Evolutionary conservation across 805 yeast genomes (phyloP).

Genomic region (Lachancea quebecensis): DNA sequence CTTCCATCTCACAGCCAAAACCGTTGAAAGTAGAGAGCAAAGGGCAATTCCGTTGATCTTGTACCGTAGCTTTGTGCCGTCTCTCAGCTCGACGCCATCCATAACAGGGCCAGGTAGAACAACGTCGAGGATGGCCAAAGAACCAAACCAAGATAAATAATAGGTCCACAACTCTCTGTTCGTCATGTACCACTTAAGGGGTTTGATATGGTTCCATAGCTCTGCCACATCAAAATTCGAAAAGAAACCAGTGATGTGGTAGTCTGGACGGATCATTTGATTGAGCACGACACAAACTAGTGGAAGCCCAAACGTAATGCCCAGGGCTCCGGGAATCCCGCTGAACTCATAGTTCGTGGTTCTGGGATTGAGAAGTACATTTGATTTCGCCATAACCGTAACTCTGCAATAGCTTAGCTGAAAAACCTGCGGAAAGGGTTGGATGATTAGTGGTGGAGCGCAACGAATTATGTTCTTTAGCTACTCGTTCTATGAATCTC

Average conservation of each 20-base stretch:
- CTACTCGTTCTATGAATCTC: no score
- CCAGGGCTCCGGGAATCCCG: conserved; percentile 69
- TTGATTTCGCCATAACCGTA: background rate
- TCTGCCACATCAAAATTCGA: conserved; percentile 34
- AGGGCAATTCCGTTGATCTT: conserved; percentile 75
- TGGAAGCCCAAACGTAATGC: conserved; percentile 64
- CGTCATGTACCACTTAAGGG: conserved; percentile 30
- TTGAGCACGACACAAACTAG: conserved; percentile 51
- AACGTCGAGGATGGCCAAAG: conserved; percentile 55
- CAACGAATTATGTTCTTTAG: no score
- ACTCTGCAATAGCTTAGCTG: background rate
- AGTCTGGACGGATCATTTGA: conserved; percentile 53
- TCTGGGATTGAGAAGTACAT: conserved; percentile 50
- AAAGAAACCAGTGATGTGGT: conserved; percentile 43
- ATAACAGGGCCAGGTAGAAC: conserved; percentile 57
- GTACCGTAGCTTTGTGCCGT: conserved; percentile 63
- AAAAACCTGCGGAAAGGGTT: background rate
- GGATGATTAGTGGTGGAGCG: background rate
- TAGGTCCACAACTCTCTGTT: conserved; percentile 50
- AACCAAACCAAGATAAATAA: conserved; percentile 67
- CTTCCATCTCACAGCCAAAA: conserved; percentile 46
- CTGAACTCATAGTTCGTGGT: conserved; percentile 69
- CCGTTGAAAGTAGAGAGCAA: conserved; percentile 34
- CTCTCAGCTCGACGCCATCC: conserved; percentile 67
- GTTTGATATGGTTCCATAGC: conserved; percentile 34